phyloP scores from a whole-genome alignment of 108 stramenopile genomes.

The Conticribra weissflogii region DNA sequence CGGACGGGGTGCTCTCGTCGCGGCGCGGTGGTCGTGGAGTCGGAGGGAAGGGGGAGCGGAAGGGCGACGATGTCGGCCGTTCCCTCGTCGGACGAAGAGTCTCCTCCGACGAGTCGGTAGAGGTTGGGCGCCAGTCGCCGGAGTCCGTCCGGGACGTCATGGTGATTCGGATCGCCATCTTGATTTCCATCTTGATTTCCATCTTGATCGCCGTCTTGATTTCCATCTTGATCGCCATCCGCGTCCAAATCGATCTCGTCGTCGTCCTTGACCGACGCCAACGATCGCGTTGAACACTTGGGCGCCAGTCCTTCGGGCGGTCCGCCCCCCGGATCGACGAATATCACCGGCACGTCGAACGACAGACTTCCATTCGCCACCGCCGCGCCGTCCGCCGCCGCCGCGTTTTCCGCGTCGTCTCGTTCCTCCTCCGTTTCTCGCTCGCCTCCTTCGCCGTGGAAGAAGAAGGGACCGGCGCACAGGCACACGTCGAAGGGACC shows the following conservation, averaged over 20 bases:
- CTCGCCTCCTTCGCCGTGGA: background rate
- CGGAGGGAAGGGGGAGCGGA: conserved; percentile 29
- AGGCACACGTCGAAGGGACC: conserved; percentile 86
- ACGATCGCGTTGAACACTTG: background rate
- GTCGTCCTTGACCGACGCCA: too few species aligned
- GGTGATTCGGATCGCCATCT: too few species aligned
- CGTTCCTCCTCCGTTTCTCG: background rate
- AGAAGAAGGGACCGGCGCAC: conserved; percentile 67
- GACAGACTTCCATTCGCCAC: conserved; percentile 9
- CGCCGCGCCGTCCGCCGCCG: conserved; percentile 5
- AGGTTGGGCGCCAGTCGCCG: conserved; percentile 36
- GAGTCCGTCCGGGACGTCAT: conserved; percentile 29
- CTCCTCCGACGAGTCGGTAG: conserved; percentile 37
- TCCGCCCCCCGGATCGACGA: conserved; percentile 48
- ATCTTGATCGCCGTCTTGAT: background rate
- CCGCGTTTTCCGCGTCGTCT: background rate
- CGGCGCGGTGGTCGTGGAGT: background rate
- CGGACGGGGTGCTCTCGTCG: conserved; percentile 9
- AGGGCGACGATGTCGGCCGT: conserved; percentile 36
- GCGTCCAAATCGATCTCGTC: conserved; percentile 42
- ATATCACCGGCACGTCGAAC: conserved; percentile 47
- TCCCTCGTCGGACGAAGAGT: conserved; percentile 4
- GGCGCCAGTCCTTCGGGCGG: conserved; percentile 6
- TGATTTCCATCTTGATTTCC: background rate
- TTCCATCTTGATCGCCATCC: conserved; percentile 3